Percentiles rank a stretch among this genome's conserved stretches.
These are phyloP conservation scores for Abelmoschus esculentus DNA, from an alignment of 345 rosid species.

Conservation along the genomic window DNA sequence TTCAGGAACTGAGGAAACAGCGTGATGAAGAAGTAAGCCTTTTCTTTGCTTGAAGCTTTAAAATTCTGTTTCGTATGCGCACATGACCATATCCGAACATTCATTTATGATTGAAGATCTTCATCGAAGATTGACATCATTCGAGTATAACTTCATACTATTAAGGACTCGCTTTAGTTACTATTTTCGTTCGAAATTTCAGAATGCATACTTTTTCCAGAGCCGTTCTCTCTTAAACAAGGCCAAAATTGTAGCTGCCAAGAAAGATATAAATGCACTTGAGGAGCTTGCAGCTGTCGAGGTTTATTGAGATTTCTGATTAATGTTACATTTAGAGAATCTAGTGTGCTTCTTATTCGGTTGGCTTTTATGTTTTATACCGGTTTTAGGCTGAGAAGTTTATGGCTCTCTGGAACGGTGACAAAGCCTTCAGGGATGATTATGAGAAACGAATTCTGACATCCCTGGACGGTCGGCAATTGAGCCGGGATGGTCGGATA, in stretches of 20 bases:
- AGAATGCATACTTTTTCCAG: conserved; percentile 41
- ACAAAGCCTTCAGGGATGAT: conserved; percentile 74
- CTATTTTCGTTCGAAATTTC: conserved; percentile 1
- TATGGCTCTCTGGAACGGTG: conserved; percentile 59
- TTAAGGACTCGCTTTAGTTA: background rate
- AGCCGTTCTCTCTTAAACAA: conserved; percentile 30
- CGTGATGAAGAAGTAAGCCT: conserved; percentile 66
- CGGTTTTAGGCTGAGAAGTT: conserved; percentile 61
- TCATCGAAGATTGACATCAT: background rate
- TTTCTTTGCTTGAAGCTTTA: background rate
- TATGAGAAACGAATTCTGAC: conserved; percentile 57
- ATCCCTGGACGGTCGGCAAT: conserved; percentile 50
- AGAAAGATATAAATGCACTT: conserved; percentile 41
- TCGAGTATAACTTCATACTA: background rate
- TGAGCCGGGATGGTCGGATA: conserved; percentile 66
- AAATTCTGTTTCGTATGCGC: background rate
- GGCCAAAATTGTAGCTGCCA: conserved; percentile 43
- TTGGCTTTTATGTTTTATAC: conserved; percentile 13
- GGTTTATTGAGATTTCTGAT: conserved; percentile 26
- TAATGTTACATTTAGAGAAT: conserved; percentile 1
- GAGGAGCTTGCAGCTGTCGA: conserved; percentile 34
- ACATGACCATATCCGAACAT: background rate
- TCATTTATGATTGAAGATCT: background rate
- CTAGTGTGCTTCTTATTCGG: background rate
- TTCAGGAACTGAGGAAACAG: conserved; percentile 51